Evolutionary conservation across 2,329 filamentous ascomycete genomes (phyloP).

Genomic region (Ceratocystis alfenasii): DNA sequence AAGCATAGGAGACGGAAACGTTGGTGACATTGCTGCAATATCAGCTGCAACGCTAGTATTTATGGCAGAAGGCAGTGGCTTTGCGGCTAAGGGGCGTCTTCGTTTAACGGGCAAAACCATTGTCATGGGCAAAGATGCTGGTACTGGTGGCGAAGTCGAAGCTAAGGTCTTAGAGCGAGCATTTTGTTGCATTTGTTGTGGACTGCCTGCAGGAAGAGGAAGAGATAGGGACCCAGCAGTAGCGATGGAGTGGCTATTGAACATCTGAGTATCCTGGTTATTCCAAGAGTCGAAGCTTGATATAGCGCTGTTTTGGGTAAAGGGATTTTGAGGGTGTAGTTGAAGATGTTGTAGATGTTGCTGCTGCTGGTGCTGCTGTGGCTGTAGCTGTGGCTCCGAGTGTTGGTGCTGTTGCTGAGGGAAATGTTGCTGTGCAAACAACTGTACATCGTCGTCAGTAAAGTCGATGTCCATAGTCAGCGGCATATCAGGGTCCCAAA

Average conservation of each 20-base stretch:
- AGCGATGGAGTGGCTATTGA: conserved; percentile 18
- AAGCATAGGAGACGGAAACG: conserved; percentile 31
- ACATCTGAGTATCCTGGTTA: conserved; percentile 16
- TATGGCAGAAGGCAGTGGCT: neutral
- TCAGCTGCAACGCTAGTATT: neutral
- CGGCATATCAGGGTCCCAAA: conserved; percentile 43
- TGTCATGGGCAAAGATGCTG: conserved; percentile 10
- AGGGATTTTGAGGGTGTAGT: conserved; percentile 8
- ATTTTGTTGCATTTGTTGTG: conserved; percentile 22
- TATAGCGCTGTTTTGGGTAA: neutral
- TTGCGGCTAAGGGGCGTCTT: conserved; percentile 18
- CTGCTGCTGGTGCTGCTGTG: conserved; percentile 22
- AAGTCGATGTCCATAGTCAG: conserved; percentile 49
- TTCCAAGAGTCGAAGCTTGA: conserved; percentile 14
- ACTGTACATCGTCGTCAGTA: conserved; percentile 32
- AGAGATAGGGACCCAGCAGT: conserved; percentile 17
- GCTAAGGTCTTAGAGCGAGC: conserved; percentile 16
- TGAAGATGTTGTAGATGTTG: conserved; percentile 14
- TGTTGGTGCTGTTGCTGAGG: conserved; percentile 25
- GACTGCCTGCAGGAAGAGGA: conserved; percentile 18
- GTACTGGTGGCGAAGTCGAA: conserved; percentile 20
- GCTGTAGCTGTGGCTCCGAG: conserved; percentile 24
- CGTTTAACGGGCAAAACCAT: conserved; percentile 4
- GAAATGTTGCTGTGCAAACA: conserved; percentile 31
- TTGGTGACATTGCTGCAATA: conserved; percentile 30